Evolutionary conservation across 495 filamentous ascomycete genomes (phyloP), one percentile per base, ranked within the genome.

Genomic region (Penicillium turbatum): DNA sequence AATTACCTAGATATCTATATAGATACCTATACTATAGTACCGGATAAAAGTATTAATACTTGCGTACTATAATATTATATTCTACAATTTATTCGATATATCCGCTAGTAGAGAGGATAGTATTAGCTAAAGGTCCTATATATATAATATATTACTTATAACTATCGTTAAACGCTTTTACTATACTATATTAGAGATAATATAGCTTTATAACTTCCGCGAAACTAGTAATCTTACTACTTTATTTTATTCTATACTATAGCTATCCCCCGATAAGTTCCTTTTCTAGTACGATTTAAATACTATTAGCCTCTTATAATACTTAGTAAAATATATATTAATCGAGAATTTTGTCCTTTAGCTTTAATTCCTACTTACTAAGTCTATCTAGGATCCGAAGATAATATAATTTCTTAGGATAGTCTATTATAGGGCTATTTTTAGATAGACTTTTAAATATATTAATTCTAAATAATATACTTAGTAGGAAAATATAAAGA

Each of bases 81-180:
- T 74, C 62, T 75, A 63, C 17, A 74, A 27, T 31, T 65, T 54
- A 55, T 72, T 66, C n/a, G 62, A 67, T 40, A 75, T 57, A 30
- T 74, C 70, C 51, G 51, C 64, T 71, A 47, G 37, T 51, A 36
- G 24, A 38, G 48, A 38, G 53, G 43, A 31, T 7, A n/a, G 31
- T 11, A 56, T 55, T 61, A 55, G 60, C 13, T 42, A 42, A 50
- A 27, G 38, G 24, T 41, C 53, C 45, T 30, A 16, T 8, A 54
- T 44, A 13, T 19, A n/a, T 19, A 27, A 24, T 24, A 12, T 48
- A 6, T 57, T 31, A 71, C 57, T 60, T 30, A 63, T 60, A 27
- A 48, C 66, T 72, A 40, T 70, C 35, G 55, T 75, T 68, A 21
- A 74, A 73, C 15, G 60, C 62, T 51, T 71, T 72, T 19, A 58